phyloP scores from a whole-genome alignment of 2,329 filamentous ascomycete genomes.

The Volutella citrinella region DNA sequence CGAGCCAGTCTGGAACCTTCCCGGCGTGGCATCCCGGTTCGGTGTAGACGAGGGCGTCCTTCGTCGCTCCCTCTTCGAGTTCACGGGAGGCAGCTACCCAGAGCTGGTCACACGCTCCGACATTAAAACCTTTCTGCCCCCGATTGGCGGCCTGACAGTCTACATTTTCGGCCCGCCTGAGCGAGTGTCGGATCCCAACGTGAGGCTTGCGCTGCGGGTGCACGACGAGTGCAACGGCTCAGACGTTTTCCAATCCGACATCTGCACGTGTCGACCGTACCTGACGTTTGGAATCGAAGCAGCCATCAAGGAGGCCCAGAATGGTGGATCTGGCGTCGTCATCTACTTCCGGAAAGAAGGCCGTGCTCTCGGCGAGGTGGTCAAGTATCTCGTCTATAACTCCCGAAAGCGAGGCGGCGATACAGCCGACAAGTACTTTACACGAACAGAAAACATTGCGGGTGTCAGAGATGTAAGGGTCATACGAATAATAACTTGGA shows the following conservation, averaged over 20 bases:
- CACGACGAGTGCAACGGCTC: slow-evolving; percentile 76
- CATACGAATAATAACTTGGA: no score
- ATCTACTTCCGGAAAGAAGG: slow-evolving; percentile 99
- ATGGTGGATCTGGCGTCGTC: slow-evolving; percentile 87
- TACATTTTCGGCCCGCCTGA: slow-evolving; percentile 18
- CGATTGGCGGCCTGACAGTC: slow-evolving; percentile 16
- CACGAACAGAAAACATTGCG: slow-evolving; percentile 95
- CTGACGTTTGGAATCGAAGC: slow-evolving; percentile 97
- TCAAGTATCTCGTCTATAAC: slow-evolving; percentile 82
- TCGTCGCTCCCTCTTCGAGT: slow-evolving; percentile 14
- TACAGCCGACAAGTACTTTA: slow-evolving; percentile 88
- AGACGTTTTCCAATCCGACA: slow-evolving; percentile 96
- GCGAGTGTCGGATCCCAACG: slow-evolving; percentile 12
- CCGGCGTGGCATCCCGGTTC: slow-evolving; percentile 15
- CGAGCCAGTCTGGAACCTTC: slow-evolving; percentile 17
- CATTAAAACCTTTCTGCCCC: slow-evolving; percentile 17
- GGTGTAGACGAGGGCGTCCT: slow-evolving; percentile 13
- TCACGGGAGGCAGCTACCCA: slow-evolving; percentile 16
- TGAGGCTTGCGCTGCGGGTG: slow-evolving; percentile 15
- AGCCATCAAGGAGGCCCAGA: slow-evolving; percentile 94
- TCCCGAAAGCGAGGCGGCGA: slow-evolving; percentile 76
- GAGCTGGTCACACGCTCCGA: slow-evolving; percentile 15
- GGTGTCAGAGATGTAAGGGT: slow-evolving; percentile 90
- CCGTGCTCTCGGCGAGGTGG: slow-evolving; percentile 89
- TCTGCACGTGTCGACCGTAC: slow-evolving; percentile 94